Percentiles rank a stretch among this genome's conserved stretches.
phyloP scores from a whole-genome alignment of 2,329 filamentous ascomycete genomes.

The Colletotrichum theobromicola region DNA sequence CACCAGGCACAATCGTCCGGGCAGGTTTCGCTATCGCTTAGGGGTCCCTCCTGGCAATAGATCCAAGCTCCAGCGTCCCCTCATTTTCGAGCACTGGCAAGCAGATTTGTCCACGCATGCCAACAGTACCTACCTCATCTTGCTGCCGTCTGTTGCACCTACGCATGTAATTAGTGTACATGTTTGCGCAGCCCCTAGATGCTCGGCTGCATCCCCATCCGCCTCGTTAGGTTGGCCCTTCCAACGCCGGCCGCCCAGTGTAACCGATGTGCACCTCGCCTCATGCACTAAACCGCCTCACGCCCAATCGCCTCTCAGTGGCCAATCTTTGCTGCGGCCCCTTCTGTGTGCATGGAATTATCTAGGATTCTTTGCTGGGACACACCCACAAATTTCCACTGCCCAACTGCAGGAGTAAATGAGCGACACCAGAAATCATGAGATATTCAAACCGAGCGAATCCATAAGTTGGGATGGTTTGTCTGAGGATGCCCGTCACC shows the following conservation, averaged over 20 bases:
- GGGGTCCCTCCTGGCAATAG: neutral
- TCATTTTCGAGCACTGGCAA: no score
- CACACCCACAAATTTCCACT: slow-evolving; percentile 1
- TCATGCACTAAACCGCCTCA: slow-evolving; percentile 5
- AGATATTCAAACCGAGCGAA: neutral
- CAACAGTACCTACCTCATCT: neutral
- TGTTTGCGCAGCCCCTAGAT: neutral
- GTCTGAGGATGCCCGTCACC: neutral
- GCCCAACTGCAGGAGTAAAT: neutral
- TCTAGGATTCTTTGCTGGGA: neutral
- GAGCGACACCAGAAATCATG: neutral
- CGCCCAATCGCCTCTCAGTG: neutral
- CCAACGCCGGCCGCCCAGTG: neutral
- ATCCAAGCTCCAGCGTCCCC: neutral
- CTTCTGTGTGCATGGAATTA: neutral
- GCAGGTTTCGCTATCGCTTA: neutral
- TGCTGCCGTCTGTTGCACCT: neutral
- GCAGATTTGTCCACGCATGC: neutral
- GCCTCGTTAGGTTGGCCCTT: neutral
- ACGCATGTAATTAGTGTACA: neutral
- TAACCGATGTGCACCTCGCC: neutral
- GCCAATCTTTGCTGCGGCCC: neutral
- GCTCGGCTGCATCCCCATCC: neutral
- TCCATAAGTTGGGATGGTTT: neutral
- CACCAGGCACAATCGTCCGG: neutral